phyloP scores from a whole-genome alignment of 371 early-diverging fungal genomes.

The Mucor velutinosus region DNA sequence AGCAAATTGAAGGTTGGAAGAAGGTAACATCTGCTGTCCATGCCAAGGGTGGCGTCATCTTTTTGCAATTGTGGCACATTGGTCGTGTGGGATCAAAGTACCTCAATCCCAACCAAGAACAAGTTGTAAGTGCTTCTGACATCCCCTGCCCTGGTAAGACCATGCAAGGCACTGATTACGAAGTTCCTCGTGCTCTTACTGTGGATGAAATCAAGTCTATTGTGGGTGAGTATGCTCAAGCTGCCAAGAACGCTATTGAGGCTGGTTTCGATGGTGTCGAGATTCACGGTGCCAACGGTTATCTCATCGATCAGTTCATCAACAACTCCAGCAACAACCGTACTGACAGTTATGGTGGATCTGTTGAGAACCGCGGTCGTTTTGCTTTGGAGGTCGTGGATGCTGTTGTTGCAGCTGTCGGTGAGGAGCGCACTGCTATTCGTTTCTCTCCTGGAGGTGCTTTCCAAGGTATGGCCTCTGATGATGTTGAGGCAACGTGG shows the following conservation, averaged over 20 bases:
- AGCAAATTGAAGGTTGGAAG: slow-evolving; percentile 55
- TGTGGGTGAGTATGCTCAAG: slow-evolving; percentile 58
- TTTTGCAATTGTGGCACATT: slow-evolving; percentile 52
- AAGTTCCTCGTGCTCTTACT: slow-evolving; percentile 53
- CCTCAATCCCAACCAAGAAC: neutral
- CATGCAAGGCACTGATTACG: neutral
- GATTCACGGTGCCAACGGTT: slow-evolving; percentile 72
- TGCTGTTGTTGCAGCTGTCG: slow-evolving; percentile 44
- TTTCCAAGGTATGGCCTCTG: slow-evolving; percentile 29
- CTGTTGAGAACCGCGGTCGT: slow-evolving; percentile 72
- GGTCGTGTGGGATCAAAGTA: slow-evolving; percentile 22
- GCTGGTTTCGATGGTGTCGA: slow-evolving; percentile 71
- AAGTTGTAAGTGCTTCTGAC: slow-evolving; percentile 14
- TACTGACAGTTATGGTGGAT: slow-evolving; percentile 65
- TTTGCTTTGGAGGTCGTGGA: slow-evolving; percentile 60
- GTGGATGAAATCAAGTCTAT: slow-evolving; percentile 61
- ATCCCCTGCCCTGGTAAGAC: neutral
- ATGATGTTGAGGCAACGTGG: slow-evolving; percentile 32
- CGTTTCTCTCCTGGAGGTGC: slow-evolving; percentile 20
- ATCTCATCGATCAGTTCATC: slow-evolving; percentile 62
- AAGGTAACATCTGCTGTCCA: slow-evolving; percentile 54
- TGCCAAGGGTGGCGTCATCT: slow-evolving; percentile 52
- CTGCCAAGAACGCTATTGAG: slow-evolving; percentile 38
- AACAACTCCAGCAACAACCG: slow-evolving; percentile 56
- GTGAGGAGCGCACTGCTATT: slow-evolving; percentile 23